Evolutionary conservation across 73 alveolate genomes (phyloP), one percentile per base, ranked within the genome.

Genomic region (Uronychia setigera): DNA sequence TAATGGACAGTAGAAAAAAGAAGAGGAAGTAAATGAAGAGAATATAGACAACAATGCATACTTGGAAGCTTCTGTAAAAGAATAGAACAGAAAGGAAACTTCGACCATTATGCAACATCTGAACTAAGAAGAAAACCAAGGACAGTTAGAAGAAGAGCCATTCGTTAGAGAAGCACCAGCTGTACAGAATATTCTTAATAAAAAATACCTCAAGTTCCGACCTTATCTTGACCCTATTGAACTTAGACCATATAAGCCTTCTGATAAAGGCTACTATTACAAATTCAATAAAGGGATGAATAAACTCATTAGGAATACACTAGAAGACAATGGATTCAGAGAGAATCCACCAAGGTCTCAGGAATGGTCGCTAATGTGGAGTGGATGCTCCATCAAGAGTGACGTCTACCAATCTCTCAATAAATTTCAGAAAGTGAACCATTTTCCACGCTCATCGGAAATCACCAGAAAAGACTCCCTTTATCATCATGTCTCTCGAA

Each of bases 381-480:
- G 59, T 60, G 29, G 78, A 13, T 46, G 87, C 0, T 35, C 87
- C 9, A 29, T 80, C 0, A 86, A 86, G 30, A 60, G 78, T 11
- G 33, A 35, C 27, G 32, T 80, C 9, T 80, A 80, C 32, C 77
- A 32, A 46, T 78, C 80, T 0, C 78, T 76, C 98, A 95, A 86
- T 82, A 90, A 34, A 95, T 96, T 57, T 46, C 92, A 96, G 81
- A 92, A 89, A 80, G 91, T 88, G 19, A 92, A 95, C 84, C 98
- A 95, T 84, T 95, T 92, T 60, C 98, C 98, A 0, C 77, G 92
- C 31, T 86, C 96, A 30, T 83, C 91, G 74, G 98, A 95, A 83
- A 59, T 95, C 77, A 92, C 98, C 29, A 83, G 98, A 75, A 95
- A 95, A 91, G 98, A 95, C 83, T 85, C 89, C 81, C 77, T 95